Conservation (phyloP, 768 basidiomycete genomes). For the Termitomyces sp. region DNA sequence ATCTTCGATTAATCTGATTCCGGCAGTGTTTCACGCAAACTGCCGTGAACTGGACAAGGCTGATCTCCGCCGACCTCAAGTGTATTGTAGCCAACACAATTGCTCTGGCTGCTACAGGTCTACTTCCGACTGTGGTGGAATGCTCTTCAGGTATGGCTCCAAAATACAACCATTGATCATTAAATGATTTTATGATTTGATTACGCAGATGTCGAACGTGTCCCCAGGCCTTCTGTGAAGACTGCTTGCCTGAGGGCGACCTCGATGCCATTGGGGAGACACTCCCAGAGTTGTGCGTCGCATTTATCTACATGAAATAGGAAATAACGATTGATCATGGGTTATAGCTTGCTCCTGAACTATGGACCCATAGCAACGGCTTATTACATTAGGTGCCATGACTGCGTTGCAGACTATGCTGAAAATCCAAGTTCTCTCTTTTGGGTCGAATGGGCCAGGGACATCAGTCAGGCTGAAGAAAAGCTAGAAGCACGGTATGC, state of each 20-base stretch:
- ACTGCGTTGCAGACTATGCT: slow-evolving; percentile 34
- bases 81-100: slow-evolving; percentile 44
- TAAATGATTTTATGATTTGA: background rate
- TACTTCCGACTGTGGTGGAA: slow-evolving; percentile 44
- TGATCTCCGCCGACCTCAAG: slow-evolving; percentile 19
- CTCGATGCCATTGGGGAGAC: slow-evolving; percentile 47
- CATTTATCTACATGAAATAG: background rate
- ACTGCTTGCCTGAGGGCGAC: slow-evolving; percentile 47
- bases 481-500: slow-evolving; percentile 20
- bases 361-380: slow-evolving; percentile 29
- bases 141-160: slow-evolving; percentile 46
- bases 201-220: slow-evolving; percentile 51
- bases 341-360: slow-evolving; percentile 31
- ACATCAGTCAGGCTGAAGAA: slow-evolving; percentile 29
- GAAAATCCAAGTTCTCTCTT: slow-evolving; percentile 22
- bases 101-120: slow-evolving; percentile 39
- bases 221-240: slow-evolving; percentile 54
- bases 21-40: slow-evolving; percentile 46
- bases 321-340: background rate
- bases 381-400: slow-evolving; percentile 47
- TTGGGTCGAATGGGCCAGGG: slow-evolving; percentile 36
- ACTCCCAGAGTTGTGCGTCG: slow-evolving; percentile 52
- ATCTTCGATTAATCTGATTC: background rate
- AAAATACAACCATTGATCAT: background rate
- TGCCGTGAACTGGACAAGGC: slow-evolving; percentile 36